Evolutionary conservation across 306 rosid genomes (phyloP).

Genomic region (Herpetospermum pedunculosum): DNA sequence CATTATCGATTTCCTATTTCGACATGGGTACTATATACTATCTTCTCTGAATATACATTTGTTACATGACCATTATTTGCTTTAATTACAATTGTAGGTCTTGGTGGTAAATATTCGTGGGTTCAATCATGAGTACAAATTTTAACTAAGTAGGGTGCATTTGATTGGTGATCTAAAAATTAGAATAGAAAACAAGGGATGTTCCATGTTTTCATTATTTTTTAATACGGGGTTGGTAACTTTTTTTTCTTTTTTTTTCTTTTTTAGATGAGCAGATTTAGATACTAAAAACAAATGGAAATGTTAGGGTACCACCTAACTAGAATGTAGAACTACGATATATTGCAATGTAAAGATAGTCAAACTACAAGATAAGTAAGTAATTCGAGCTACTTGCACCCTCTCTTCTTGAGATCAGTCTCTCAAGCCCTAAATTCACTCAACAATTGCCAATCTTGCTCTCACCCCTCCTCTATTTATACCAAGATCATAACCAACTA

Average conservation of each 20-base stretch:
- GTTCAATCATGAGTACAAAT: background rate
- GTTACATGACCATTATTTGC: background rate
- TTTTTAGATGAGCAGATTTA: background rate
- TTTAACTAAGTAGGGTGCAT: background rate
- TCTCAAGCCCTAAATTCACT: too few relatives aligned
- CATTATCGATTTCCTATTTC: constrained; percentile 57
- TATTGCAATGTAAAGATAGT: too few relatives aligned
- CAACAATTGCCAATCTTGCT: too few relatives aligned
- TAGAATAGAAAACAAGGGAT: background rate
- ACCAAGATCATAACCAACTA: too few relatives aligned
- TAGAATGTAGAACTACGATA: too few relatives aligned
- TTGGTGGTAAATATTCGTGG: background rate
- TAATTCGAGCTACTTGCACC: too few relatives aligned
- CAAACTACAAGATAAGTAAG: too few relatives aligned
- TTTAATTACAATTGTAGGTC: background rate
- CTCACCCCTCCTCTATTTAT: too few relatives aligned
- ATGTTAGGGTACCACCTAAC: too few relatives aligned
- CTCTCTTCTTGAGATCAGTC: too few relatives aligned
- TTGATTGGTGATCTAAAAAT: background rate
- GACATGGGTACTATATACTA: constrained; percentile 48
- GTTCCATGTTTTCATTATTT: background rate
- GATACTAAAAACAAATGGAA: background rate
- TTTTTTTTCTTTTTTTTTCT: too few relatives aligned
- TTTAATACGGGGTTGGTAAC: background rate
- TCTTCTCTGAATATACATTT: background rate